phyloP scores from a whole-genome alignment of 2,329 filamentous ascomycete genomes.

The Ilyonectria destructans region DNA sequence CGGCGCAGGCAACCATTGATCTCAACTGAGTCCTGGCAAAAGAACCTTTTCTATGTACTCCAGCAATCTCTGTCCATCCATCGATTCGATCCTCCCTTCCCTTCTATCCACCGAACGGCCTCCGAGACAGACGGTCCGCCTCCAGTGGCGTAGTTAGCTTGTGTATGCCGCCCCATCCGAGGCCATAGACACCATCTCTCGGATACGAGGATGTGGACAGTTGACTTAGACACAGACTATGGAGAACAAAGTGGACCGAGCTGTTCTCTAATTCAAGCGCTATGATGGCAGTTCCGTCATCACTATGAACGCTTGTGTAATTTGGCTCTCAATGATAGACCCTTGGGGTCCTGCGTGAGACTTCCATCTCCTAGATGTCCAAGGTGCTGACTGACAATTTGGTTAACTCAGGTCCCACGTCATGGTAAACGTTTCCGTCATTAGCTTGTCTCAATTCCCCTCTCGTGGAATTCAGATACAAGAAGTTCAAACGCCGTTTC shows the following conservation, averaged over 20 bases:
- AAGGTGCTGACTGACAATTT: neutral
- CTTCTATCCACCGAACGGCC: constrained; percentile 7
- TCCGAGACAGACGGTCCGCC: neutral
- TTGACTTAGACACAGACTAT: neutral
- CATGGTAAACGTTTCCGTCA: neutral
- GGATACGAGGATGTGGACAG: neutral
- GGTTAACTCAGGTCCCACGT: neutral
- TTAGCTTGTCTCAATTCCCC: neutral
- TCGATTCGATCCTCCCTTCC: neutral
- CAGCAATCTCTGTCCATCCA: neutral
- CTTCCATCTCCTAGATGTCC: no score
- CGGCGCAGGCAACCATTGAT: neutral
- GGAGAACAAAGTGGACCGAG: neutral
- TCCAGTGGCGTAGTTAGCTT: neutral
- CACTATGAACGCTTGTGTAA: neutral
- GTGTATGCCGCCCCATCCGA: neutral
- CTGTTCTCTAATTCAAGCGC: neutral
- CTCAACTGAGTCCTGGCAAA: neutral
- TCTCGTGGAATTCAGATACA: neutral
- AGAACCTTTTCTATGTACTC: neutral
- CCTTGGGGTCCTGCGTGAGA: no score
- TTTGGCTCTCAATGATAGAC: neutral
- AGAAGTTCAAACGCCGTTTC: neutral
- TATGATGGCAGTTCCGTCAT: neutral
- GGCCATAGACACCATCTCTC: neutral